A percentile compares a stretch with the other conserved stretches of the same genome.
phyloP scores from a whole-genome alignment of 257 asterid genomes.

The Solanum dulcamara region DNA sequence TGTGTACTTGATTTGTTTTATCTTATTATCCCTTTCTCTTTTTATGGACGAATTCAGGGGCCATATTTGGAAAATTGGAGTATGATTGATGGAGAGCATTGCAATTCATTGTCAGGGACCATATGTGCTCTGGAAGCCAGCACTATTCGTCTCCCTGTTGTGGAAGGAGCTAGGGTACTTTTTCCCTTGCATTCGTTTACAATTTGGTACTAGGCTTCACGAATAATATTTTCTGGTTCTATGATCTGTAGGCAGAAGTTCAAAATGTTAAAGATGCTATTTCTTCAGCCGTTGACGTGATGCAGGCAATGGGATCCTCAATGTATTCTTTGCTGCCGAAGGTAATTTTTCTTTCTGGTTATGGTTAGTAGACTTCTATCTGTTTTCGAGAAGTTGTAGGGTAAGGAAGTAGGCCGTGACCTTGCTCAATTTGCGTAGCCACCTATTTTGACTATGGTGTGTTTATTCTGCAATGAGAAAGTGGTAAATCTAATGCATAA shows the following conservation, averaged over 20 bases:
- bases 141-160: slow-evolving; percentile 59
- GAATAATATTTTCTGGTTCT: not conserved
- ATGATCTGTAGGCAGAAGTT: slow-evolving; percentile 52
- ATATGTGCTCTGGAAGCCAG: slow-evolving; percentile 54
- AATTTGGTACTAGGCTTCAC: not conserved
- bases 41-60: slow-evolving; percentile 28
- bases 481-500: not conserved
- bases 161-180: slow-evolving; percentile 64
- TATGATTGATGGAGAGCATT: slow-evolving; percentile 40
- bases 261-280: slow-evolving; percentile 51
- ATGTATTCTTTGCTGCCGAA: slow-evolving; percentile 39
- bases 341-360: slow-evolving; percentile 24
- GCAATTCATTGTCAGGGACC: slow-evolving; percentile 50
- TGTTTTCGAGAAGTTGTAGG: not conserved
- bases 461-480: not conserved
- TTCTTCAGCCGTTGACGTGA: slow-evolving; percentile 63
- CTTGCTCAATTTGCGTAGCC: not conserved
- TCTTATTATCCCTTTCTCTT: not conserved
- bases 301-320: slow-evolving; percentile 79
- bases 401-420: not conserved
- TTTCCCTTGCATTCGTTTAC: not conserved
- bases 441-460: not conserved
- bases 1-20: not conserved
- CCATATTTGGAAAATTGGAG: slow-evolving; percentile 55
- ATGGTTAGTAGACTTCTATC: not conserved